Evolutionary conservation across 345 rosid species (phyloP).

Genomic region (Ceriops tagal): DNA sequence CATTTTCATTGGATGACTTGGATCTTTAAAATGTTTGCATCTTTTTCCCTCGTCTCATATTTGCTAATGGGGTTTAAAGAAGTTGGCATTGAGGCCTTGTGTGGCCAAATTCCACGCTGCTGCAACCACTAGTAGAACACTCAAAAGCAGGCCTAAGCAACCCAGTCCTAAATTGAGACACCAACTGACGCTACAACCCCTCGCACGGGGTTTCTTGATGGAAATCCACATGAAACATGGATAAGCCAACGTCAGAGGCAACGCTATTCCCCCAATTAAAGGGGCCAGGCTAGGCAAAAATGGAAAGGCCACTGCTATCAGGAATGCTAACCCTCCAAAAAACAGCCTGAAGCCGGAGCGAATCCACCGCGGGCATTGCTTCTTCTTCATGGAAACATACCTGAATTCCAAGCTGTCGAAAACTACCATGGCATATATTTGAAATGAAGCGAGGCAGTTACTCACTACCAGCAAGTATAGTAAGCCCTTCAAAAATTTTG

Average conservation of each 20-base stretch:
- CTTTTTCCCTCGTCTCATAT: neutral
- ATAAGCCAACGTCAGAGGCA: constrained; percentile 41
- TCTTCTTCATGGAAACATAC: constrained; percentile 20
- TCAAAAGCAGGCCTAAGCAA: constrained; percentile 32
- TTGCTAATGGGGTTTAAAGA: constrained; percentile 35
- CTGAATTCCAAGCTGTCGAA: constrained; percentile 48
- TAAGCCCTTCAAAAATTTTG: constrained; percentile 22
- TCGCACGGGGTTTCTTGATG: constrained; percentile 14
- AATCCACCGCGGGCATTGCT: constrained; percentile 25
- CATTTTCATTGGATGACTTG: too few relatives aligned
- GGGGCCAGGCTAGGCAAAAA: constrained; percentile 38
- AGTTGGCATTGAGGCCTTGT: constrained; percentile 44
- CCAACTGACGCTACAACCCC: constrained; percentile 22
- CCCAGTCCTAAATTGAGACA: constrained; percentile 44
- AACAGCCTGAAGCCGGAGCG: constrained; percentile 28
- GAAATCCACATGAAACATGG: constrained; percentile 63
- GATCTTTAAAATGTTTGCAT: neutral
- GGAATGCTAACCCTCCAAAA: constrained; percentile 41
- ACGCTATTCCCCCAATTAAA: constrained; percentile 43
- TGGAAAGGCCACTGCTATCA: constrained; percentile 45
- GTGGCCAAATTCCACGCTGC: constrained; percentile 36
- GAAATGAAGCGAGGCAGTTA: constrained; percentile 41
- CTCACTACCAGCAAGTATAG: constrained; percentile 24
- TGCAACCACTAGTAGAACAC: constrained; percentile 32
- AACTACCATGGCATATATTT: constrained; percentile 51